Conservation (phyloP, 169 alveolate species). For the Theileria equi region DNA sequence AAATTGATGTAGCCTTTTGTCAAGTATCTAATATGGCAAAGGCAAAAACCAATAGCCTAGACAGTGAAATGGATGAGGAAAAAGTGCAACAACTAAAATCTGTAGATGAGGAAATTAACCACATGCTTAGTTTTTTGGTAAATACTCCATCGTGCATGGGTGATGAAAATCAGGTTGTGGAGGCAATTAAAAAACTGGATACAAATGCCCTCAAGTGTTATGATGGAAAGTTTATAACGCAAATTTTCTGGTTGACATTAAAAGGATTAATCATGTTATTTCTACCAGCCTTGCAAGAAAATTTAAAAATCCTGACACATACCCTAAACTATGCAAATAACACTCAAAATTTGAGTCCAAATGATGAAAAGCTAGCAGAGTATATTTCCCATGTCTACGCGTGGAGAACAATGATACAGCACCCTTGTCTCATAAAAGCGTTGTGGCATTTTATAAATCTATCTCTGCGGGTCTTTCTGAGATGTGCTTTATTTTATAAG, state of each 20-base stretch:
- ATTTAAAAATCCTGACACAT: constrained; percentile 59
- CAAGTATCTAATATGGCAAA: constrained; percentile 43
- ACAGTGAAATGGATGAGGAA: constrained; percentile 32
- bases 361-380: constrained; percentile 59
- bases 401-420: constrained; percentile 65
- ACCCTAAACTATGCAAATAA: constrained; percentile 32
- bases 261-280: constrained; percentile 76
- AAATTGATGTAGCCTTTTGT: constrained; percentile 56
- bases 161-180: constrained; percentile 43
- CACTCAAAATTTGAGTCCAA: constrained; percentile 15
- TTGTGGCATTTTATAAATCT: constrained; percentile 68
- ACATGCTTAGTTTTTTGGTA: constrained; percentile 32
- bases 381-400: constrained; percentile 63
- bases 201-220: constrained; percentile 39
- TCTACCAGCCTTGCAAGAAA: constrained; percentile 72
- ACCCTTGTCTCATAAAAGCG: constrained; percentile 43
- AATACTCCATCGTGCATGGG: constrained; percentile 54
- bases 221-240: constrained; percentile 77
- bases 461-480: constrained; percentile 50
- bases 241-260: constrained; percentile 81
- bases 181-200: constrained; percentile 40
- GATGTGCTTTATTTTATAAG: constrained; percentile 54
- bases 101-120: constrained; percentile 17
- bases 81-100: constrained; percentile 36
- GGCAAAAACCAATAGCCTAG: constrained; percentile 46